Evolutionary conservation across 805 yeast species (phyloP), one percentile per base, ranked within the genome.

Genomic region (Monosporozyma siamensis): DNA sequence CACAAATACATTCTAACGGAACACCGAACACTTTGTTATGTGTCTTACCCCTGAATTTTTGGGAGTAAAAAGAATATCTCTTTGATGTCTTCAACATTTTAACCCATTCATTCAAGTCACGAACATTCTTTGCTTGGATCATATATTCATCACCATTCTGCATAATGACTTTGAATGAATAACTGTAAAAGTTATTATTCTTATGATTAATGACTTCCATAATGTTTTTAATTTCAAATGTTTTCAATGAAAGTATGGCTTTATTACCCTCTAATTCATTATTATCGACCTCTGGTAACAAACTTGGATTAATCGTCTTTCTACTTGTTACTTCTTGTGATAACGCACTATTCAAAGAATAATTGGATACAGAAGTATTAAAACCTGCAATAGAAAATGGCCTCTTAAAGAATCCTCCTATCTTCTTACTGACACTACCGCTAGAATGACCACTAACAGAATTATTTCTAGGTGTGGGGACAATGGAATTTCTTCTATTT

Each of bases 81-180:
- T 66, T 68, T 0, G 72, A 59, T 12, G 61, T 48, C 39, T 60
- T 66, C 23, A 70, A 57, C 43, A 61, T 58, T 38, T 67, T 69
- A 1, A 85, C 67, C 97, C 97, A 89, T 34, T 78, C 86, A 41
- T 74, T 76, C 43, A 82, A 74, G 24, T 84, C 95, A 1, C 55
- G 47, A 5, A 77, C 80, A 47, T 61, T 67, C 0, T 72, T 56
- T 0, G 90, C 80, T 59, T 90, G 95, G 53, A 89, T 71, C 31
- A 77, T 67, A 54, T 65, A 72, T 44, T 80, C 84, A 11, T 72
- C 73, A 11, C 72, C 73, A 43, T 68, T 69, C 25, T 64, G 67
- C 52, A 66, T 60, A 10, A 69, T 61, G 20, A 74, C 48, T 45
- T 69, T 70, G 56, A 73, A 71, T 29, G 61, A 44, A 42, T 47